Percentiles rank a stretch among this genome's conserved stretches.
Evolutionary conservation across 805 yeast genomes (phyloP).

Genomic region (Wickerhamiella slavikovae): DNA sequence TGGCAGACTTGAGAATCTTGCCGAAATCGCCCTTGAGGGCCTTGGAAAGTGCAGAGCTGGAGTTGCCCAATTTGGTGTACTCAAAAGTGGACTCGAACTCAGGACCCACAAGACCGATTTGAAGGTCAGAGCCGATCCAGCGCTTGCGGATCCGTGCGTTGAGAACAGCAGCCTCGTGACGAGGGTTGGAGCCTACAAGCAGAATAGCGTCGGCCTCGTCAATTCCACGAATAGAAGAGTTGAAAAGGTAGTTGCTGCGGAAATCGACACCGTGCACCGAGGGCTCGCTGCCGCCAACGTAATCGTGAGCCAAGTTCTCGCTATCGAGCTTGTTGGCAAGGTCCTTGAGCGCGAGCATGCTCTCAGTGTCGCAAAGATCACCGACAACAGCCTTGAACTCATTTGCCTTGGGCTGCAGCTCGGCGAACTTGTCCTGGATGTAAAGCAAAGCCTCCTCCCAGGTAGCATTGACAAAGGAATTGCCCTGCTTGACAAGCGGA

Average conservation of each 20-base stretch:
- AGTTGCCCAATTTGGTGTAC: slow-evolving; percentile 39
- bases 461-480: slow-evolving; percentile 48
- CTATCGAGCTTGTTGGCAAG: slow-evolving; percentile 56
- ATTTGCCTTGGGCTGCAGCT: slow-evolving; percentile 37
- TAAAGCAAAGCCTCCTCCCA: slow-evolving; percentile 73
- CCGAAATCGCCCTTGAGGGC: slow-evolving; percentile 57
- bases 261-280: slow-evolving; percentile 49
- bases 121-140: slow-evolving; percentile 52
- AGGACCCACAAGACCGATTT: slow-evolving; percentile 51
- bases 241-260: slow-evolving; percentile 62
- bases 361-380: slow-evolving; percentile 63
- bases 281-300: slow-evolving; percentile 32
- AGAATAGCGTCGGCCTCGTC: slow-evolving; percentile 69
- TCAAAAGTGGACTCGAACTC: slow-evolving; percentile 59
- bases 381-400: slow-evolving; percentile 72
- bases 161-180: slow-evolving; percentile 77
- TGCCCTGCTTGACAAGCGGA: slow-evolving; percentile 55
- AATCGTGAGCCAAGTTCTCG: slow-evolving; percentile 62
- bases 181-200: slow-evolving; percentile 69
- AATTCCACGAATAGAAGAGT: slow-evolving; percentile 57
- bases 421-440: slow-evolving; percentile 39
- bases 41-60: slow-evolving; percentile 30
- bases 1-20: slow-evolving; percentile 40
- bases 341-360: slow-evolving; percentile 66
- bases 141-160: slow-evolving; percentile 66